Base-by-base conservation (phyloP, 176 grass and related monocot genomes). In the Hordeum marinum region DNA sequence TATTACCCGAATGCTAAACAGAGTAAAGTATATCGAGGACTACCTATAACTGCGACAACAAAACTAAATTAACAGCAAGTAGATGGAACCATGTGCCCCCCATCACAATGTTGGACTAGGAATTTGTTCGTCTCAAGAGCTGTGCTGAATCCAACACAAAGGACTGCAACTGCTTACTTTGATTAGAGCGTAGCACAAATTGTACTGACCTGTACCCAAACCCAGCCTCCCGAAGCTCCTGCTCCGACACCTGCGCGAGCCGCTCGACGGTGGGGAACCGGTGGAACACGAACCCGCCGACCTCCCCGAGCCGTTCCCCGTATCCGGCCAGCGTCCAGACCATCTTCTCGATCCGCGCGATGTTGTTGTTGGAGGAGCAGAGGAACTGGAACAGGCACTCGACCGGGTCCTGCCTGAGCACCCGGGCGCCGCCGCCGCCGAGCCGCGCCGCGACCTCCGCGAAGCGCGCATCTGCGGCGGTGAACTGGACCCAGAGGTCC, bases 311-410 rank as follows among this genome's bases (percentile, higher is more conserved):
- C 62, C 79, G 85, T 63, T 87, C 87, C 10, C 91, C 96, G 68
- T 85, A 92, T n/a, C 85, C 88, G 8, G 91, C 89, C 68, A 95
- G 80, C 71, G 84, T 66, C 79, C 87, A 87, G 32, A 98, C 96
- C 96, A 98, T 98, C 93, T 95, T 95, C 84, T 98, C 87, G 63
- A 98, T 98, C 76, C 96, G 83, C 70, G 85, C 80, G 45, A 98
- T 98, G 83, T 98, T 95, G 79, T 98, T 98, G 60, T 98, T 98
- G 43, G 96, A 98, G 64, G 96, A 98, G 87, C 93, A 98, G 27
- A 98, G 91, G 74, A 98, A 98, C 87, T 98, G 93, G 80, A 98
- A 98, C 48, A 94, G 25, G 45, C 96, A 98, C 89, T 98, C 93
- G 37, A 94, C 86, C 20, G 93, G 93, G 18, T 98, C 96, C 81